A percentile compares a stretch with the other conserved stretches of the same genome.
Evolutionary conservation across 371 early-diverging fungal species (phyloP).

Genomic region (Cokeromyces recurvatus): DNA sequence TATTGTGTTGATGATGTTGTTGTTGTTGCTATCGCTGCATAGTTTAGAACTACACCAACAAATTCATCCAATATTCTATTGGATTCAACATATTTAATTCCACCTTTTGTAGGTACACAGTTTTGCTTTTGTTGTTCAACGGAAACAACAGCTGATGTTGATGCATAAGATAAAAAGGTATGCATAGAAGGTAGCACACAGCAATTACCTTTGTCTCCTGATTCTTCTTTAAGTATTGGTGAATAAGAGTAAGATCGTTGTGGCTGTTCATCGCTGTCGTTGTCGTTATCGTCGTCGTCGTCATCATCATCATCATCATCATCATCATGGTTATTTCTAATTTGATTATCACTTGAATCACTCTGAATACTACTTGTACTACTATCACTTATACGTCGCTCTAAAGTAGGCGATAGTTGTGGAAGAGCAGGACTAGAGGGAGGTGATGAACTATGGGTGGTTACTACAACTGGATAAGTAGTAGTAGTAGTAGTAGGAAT

Average conservation of each 20-base stretch:
- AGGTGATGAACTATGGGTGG: constrained; percentile 15
- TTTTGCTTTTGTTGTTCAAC: constrained; percentile 11
- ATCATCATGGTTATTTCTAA: neutral
- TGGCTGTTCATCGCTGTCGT: constrained; percentile 1
- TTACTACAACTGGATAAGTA: too few relatives aligned
- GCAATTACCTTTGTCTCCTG: constrained; percentile 4
- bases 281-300: neutral
- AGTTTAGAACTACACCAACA: constrained; percentile 28
- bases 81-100: constrained; percentile 23
- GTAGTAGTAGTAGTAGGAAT: neutral
- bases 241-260: neutral
- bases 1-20: too few relatives aligned
- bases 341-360: too few relatives aligned
- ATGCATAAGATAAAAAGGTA: constrained; percentile 21
- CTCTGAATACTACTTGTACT: constrained; percentile 31
- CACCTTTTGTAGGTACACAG: constrained; percentile 20
- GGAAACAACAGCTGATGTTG: neutral
- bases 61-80: constrained; percentile 29
- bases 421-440: constrained; percentile 28
- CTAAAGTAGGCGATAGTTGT: constrained; percentile 29
- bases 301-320: constrained; percentile 1
- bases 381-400: constrained; percentile 37
- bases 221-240: neutral
- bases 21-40: constrained; percentile 19
- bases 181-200: constrained; percentile 25